Conservation (phyloP, 2,329 filamentous ascomycete species). For the Colletotrichum sp. region DNA sequence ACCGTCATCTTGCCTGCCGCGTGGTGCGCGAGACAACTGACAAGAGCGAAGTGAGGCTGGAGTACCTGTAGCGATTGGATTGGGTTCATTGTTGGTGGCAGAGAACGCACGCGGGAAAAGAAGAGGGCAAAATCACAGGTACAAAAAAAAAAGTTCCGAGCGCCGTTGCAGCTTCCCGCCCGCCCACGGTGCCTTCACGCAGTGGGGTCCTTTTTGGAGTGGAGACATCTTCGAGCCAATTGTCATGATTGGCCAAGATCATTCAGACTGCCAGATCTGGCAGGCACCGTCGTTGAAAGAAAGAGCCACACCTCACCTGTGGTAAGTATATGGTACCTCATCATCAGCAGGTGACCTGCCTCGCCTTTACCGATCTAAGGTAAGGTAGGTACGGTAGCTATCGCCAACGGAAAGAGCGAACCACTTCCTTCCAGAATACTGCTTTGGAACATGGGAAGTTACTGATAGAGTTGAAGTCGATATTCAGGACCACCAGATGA, state of each 20-base stretch:
- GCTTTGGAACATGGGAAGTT: neutral
- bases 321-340: neutral
- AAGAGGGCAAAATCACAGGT: neutral
- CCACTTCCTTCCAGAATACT: neutral
- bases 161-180: constrained; percentile 5
- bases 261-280: neutral
- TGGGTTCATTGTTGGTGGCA: neutral
- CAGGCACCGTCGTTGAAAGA: neutral
- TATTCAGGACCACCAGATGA: neutral
- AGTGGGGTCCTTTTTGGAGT: neutral
- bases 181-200: neutral
- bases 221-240: neutral
- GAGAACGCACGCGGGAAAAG: neutral
- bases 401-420: neutral
- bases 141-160: neutral
- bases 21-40: neutral
- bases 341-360: neutral
- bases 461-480: neutral
- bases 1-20: neutral
- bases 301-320: neutral
- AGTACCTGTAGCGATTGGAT: neutral
- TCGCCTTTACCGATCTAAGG: neutral
- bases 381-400: neutral
- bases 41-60: neutral
- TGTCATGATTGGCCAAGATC: neutral